Conservation (phyloP, 305 asterid species). For the Fraxinus paxiana region DNA sequence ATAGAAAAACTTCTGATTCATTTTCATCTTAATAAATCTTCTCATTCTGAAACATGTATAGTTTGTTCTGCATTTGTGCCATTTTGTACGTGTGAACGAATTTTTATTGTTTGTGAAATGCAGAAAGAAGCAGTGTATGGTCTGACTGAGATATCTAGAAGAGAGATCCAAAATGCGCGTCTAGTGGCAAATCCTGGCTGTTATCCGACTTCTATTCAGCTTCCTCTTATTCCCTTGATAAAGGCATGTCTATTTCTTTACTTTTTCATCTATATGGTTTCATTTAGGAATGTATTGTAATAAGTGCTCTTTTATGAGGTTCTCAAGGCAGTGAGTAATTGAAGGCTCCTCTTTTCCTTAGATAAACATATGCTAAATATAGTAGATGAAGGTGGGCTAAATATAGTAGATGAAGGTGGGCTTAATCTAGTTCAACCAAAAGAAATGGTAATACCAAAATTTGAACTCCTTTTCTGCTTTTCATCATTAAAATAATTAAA, state of each 20-base stretch:
- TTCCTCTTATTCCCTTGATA: conserved; percentile 82
- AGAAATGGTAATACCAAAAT: background rate
- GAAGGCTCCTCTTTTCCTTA: background rate
- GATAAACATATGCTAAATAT: background rate
- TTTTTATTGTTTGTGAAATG: conserved; percentile 24
- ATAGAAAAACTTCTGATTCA: conserved; percentile 4
- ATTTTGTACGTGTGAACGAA: background rate
- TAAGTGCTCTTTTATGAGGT: background rate
- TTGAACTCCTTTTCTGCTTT: background rate
- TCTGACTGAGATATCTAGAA: conserved; percentile 75
- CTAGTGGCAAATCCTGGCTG: conserved; percentile 97
- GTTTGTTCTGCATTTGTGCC: background rate
- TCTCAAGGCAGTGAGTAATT: background rate
- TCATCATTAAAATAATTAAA: background rate
- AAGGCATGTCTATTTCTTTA: conserved; percentile 43
- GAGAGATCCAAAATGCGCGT: conserved; percentile 67
- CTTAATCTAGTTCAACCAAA: background rate
- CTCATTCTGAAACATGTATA: background rate
- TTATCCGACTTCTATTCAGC: conserved; percentile 86
- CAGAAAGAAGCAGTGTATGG: conserved; percentile 94
- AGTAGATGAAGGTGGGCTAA: background rate
- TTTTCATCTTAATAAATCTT: background rate
- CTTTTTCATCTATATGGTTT: background rate
- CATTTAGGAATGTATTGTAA: background rate
- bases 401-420: background rate